Conservation (phyloP, 2,329 filamentous ascomycete species). For the Epichloe sylvatica region DNA sequence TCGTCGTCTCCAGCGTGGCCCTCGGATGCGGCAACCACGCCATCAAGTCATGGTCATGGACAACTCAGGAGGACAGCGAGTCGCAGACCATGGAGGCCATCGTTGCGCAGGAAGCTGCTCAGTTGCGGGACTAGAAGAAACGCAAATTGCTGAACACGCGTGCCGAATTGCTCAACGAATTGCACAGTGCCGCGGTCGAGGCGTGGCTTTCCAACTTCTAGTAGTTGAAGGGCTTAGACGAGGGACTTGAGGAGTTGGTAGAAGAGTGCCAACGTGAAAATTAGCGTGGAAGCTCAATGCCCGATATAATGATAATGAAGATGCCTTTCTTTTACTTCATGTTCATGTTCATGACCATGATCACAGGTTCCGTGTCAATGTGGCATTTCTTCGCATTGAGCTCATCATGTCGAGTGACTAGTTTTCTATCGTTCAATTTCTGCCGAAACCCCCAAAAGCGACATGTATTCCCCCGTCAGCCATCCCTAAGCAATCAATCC, state of each 20-base stretch:
- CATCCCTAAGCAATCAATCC: neutral
- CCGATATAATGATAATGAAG: neutral
- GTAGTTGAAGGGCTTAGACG: neutral
- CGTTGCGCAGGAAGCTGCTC: slow-evolving; percentile 10
- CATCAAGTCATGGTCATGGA: slow-evolving; percentile 19
- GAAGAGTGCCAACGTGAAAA: neutral
- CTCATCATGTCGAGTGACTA: too few relatives aligned
- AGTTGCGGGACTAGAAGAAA: slow-evolving; percentile 9
- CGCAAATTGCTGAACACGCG: neutral
- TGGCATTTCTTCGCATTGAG: too few relatives aligned
- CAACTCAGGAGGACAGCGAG: slow-evolving; percentile 8
- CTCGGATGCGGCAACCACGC: slow-evolving; percentile 7
- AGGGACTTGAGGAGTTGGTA: neutral
- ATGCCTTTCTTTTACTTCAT: neutral
- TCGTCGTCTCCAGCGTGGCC: slow-evolving; percentile 13
- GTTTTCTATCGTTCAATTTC: neutral
- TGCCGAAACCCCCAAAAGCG: neutral
- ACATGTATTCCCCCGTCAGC: neutral
- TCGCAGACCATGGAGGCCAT: slow-evolving; percentile 11
- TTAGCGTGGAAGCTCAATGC: neutral
- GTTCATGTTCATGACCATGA: too few relatives aligned
- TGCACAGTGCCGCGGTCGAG: neutral
- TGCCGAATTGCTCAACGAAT: neutral
- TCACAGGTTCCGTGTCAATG: too few relatives aligned
- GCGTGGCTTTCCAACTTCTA: neutral